Evolutionary conservation across 805 yeast species (phyloP).

Genomic region (Isabelozyma gotoi): DNA sequence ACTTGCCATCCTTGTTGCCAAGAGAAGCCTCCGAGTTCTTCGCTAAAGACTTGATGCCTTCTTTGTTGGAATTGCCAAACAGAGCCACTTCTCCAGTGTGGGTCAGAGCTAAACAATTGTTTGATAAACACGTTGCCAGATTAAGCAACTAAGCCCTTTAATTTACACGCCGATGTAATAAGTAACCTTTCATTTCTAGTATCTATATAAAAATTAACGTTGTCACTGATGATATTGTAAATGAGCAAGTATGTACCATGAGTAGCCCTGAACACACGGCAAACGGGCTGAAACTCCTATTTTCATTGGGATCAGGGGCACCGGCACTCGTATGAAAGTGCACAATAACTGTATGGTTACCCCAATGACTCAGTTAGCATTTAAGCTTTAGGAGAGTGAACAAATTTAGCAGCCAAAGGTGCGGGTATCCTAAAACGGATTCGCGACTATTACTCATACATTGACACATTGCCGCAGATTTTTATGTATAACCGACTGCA

Average conservation of each 20-base stretch:
- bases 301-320: too few relatives aligned
- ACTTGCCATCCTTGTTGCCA: constrained; percentile 91
- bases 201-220: neutral
- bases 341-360: too few relatives aligned
- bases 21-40: constrained; percentile 96
- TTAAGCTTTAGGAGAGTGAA: too few relatives aligned
- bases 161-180: neutral
- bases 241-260: neutral
- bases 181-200: neutral
- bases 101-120: constrained; percentile 83
- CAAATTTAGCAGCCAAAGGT: neutral
- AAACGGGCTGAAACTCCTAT: too few relatives aligned
- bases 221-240: neutral
- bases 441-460: neutral
- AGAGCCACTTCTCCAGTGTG: constrained; percentile 87
- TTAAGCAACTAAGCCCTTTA: constrained; percentile 31
- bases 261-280: neutral
- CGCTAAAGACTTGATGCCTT: constrained; percentile 84
- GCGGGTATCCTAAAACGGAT: neutral
- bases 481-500: too few relatives aligned
- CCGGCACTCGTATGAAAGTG: too few relatives aligned
- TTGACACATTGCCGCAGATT: too few relatives aligned
- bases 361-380: too few relatives aligned
- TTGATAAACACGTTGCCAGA: constrained; percentile 80
- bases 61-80: constrained; percentile 78